Base-by-base conservation (phyloP, 768 basidiomycete genomes). In the Coprinellus micaceus region DNA sequence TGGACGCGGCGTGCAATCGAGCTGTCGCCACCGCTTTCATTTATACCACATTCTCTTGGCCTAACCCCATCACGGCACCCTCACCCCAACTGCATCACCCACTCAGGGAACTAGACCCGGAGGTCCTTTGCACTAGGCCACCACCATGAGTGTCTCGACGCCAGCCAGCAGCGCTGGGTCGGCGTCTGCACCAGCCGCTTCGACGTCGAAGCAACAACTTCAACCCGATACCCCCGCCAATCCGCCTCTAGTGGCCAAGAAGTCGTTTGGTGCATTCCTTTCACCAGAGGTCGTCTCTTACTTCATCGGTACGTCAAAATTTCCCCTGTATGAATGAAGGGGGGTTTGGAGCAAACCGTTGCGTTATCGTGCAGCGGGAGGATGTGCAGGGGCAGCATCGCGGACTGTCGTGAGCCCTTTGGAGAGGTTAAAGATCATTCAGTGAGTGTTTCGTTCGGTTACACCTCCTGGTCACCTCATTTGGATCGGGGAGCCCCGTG, bases 371-470 rank as follows among this genome's bases (percentile, higher is more conserved):
- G 45, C 58, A 82, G 81, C 81, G 61, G 81, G 81, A 43, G 81
- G 81, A 64, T 78, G 77, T 67, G 82, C 82, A 13, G 82, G 82
- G 37, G 82, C 82, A 59, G 85, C 91, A 9, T 92, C 89, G 57
- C 77, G 95, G 53, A 97, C 95, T 2, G 91, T 97, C 13, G 96
- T 98, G 48, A 88, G 85, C 62, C 96, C 95, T 10, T 70, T 98
- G 13, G 94, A 98, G 65, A 76, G 96, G 57, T 77, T 98, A 53
- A 99, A 99, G 73, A 98, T 99, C 66, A 97, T 99, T 58, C 88
- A 95, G 94, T 95, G 63, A 66, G 91, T 78, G 30, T 2, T 49
- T 30, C 46, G n/a, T n/a, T n/a, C n/a, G n/a, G n/a, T n/a, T 55
- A 17, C 40, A n/a, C 36, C 49, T 37, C 58, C 44, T 43, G 61